Evolutionary conservation across 2,329 filamentous ascomycete genomes (phyloP).

Genomic region (Cladophialophora exuberans): DNA sequence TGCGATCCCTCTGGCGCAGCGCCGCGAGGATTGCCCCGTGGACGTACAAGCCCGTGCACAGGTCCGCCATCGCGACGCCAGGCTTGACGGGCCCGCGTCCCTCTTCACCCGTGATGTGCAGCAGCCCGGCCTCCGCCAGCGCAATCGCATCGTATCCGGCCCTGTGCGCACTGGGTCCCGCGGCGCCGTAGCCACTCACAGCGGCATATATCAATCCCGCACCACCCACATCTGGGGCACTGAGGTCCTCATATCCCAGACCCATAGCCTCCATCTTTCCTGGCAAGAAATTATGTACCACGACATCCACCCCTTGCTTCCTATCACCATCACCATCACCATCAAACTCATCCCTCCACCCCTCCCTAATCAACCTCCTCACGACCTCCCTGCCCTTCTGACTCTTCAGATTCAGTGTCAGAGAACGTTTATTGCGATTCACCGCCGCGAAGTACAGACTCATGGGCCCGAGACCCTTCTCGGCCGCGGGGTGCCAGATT

Average conservation of each 20-base stretch:
- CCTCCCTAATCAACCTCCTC: conserved; percentile 13
- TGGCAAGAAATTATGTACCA: conserved; percentile 38
- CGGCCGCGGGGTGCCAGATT: conserved; percentile 24
- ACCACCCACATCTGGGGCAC: conserved; percentile 13
- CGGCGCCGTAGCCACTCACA: conserved; percentile 57
- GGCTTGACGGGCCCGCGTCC: conserved; percentile 26
- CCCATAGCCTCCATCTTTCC: conserved; percentile 51
- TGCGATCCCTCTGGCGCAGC: conserved; percentile 25
- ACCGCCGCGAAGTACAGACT: conserved; percentile 38
- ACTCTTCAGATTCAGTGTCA: conserved; percentile 26
- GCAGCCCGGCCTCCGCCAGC: conserved; percentile 29
- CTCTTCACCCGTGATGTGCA: conserved; percentile 31
- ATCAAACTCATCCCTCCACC: too few species aligned
- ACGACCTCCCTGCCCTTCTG: conserved; percentile 17
- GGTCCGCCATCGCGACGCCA: conserved; percentile 30
- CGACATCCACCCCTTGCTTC: conserved; percentile 17
- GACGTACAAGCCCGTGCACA: conserved; percentile 31
- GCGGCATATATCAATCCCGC: conserved; percentile 56
- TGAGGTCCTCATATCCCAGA: conserved; percentile 45
- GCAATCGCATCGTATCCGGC: conserved; percentile 33
- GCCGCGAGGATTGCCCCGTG: conserved; percentile 33
- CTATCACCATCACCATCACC: neutral
- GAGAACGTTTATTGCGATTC: conserved; percentile 31
- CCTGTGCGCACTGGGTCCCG: conserved; percentile 42
- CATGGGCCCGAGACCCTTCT: conserved; percentile 36